Conservation (phyloP, 805 yeast species). For the Pichia nakasei region DNA sequence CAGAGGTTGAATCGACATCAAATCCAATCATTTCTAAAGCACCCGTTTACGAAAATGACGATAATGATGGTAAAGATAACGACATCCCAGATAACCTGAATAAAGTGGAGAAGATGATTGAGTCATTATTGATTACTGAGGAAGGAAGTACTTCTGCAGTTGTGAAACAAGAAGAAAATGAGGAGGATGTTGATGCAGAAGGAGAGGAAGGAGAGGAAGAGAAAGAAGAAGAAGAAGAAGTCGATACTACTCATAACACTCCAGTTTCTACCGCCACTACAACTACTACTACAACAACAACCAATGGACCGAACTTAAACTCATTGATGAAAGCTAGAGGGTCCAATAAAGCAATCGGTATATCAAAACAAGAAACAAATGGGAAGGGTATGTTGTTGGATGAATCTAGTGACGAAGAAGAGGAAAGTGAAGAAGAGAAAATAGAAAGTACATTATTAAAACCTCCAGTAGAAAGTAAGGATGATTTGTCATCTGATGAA, state of each 20-base stretch:
- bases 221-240: too few relatives aligned
- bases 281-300: neutral
- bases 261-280: neutral
- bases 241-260: too few relatives aligned
- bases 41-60: neutral
- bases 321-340: neutral
- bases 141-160: conserved; percentile 7
- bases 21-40: neutral
- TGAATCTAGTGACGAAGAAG: conserved; percentile 10
- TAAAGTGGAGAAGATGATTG: too few relatives aligned
- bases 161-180: conserved; percentile 4
- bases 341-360: neutral
- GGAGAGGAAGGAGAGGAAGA: neutral
- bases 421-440: too few relatives aligned
- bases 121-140: neutral
- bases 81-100: too few relatives aligned
- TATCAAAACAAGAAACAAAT: conserved; percentile 1
- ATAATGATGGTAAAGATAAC: neutral
- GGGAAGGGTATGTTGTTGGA: conserved; percentile 1
- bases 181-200: conserved; percentile 8
- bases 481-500: neutral
- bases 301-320: neutral
- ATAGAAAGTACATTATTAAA: too few relatives aligned
- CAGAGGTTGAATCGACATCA: conserved; percentile 7
- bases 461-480: neutral